Conservation (phyloP, 768 basidiomycete species). For the Suillus ampliporus region DNA sequence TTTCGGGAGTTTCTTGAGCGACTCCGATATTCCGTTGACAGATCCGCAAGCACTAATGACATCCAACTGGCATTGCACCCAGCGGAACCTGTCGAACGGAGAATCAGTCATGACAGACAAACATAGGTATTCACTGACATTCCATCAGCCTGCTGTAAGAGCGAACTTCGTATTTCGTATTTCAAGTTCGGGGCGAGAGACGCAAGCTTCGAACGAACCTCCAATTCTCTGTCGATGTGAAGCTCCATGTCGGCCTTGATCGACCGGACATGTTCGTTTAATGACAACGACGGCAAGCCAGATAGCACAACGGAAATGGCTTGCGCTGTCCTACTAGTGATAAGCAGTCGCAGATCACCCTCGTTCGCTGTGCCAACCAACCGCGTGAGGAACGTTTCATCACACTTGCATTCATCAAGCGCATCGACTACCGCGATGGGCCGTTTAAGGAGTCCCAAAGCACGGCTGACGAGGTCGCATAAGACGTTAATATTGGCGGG, state of each 20-base stretch:
- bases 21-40: conserved; percentile 14
- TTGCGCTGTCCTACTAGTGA: conserved; percentile 24
- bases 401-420: conserved; percentile 27
- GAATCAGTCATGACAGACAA: background rate
- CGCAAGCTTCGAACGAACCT: conserved; percentile 15
- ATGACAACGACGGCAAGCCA: conserved; percentile 14
- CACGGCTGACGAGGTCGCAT: conserved; percentile 3
- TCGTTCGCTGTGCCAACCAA: conserved; percentile 11
- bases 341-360: conserved; percentile 16
- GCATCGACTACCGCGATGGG: conserved; percentile 25
- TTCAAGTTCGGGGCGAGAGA: conserved; percentile 15
- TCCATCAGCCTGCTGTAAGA: conserved; percentile 22
- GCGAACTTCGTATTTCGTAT: conserved; percentile 11
- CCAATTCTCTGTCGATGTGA: conserved; percentile 20
- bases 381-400: conserved; percentile 16
- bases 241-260: conserved; percentile 19
- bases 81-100: conserved; percentile 19
- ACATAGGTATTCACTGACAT: conserved; percentile 17
- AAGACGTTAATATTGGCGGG: conserved; percentile 16
- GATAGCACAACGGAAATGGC: conserved; percentile 13
- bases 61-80: conserved; percentile 30
- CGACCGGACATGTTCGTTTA: conserved; percentile 12
- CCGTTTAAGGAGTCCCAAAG: background rate
- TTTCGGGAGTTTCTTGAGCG: conserved; percentile 21
- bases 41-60: conserved; percentile 18